Evolutionary conservation across 2,329 filamentous ascomycete genomes (phyloP), one percentile per base, ranked within the genome.

Genomic region (Phialophora expanda): DNA sequence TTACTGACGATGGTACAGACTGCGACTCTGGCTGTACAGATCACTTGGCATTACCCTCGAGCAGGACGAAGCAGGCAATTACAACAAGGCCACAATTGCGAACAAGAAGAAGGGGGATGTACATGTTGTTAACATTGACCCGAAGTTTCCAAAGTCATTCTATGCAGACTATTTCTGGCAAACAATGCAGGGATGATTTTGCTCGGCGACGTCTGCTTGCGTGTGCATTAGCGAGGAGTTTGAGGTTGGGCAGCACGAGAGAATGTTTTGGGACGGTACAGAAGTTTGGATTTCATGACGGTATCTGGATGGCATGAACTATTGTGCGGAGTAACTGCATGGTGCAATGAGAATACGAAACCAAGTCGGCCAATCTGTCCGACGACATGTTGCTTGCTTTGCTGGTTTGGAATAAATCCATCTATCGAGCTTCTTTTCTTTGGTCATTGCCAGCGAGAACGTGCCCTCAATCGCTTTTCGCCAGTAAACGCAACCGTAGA

Each of bases 101-200:
- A 97, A 96, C 76, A 89, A 89, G 66, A 85, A 87, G 70, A 94
- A 93, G 81, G 93, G 93, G 8, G 93, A 98, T 76, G 92, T 98
- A 59, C 92, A 97, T 76, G 91, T 98, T 57, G 89, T 99, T 67
- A 96, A 96, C 74, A 89, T 99, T 77, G 93, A 98, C 74, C 89
- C 90, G 73, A 96, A 95, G 80, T 93, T 97, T 77, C 94, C 91
- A 65, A 86, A 89, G 68, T 94, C 90, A 77, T 97, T 96, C 75
- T 97, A 97, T 75, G 92, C 93, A 24, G 96, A 97, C 74, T 96
- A 96, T 77, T 96, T 98, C 75, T 99, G 95, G 95, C 86, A 92
- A 74, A 94, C 89, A 32, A 83, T 97, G 77, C 96, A 82, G 77
- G 77, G 75, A 3, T 73, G 64, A 67, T 38, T 28, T 12, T 8